Evolutionary conservation across 1,284 basidiomycete genomes (phyloP).

Genomic region (Salmacisia buchloeana): DNA sequence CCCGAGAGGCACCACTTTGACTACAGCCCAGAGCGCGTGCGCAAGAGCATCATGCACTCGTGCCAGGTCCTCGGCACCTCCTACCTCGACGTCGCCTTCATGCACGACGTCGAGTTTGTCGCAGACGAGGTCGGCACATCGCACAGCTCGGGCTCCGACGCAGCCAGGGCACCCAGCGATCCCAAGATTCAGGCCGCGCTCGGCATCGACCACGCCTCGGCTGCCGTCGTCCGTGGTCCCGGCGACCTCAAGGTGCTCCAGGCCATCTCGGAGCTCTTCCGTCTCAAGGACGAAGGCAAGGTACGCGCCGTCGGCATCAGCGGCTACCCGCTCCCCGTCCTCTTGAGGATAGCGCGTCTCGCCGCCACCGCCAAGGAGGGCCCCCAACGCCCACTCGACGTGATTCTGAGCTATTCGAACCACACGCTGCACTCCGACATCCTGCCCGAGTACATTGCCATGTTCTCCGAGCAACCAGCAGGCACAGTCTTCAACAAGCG

Average conservation of each 20-base stretch:
- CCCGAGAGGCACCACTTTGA: constrained; percentile 63
- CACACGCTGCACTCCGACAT: constrained; percentile 45
- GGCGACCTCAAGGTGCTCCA: constrained; percentile 52
- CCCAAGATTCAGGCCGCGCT: not conserved
- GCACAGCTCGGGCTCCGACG: constrained; percentile 55
- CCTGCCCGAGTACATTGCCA: constrained; percentile 26
- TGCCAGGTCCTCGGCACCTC: constrained; percentile 69
- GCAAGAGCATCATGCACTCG: constrained; percentile 58
- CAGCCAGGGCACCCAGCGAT: constrained; percentile 59
- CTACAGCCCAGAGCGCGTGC: constrained; percentile 68
- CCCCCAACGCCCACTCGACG: constrained; percentile 48
- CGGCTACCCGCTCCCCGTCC: constrained; percentile 81
- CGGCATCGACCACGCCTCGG: not conserved
- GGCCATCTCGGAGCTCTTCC: constrained; percentile 67
- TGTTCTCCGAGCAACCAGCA: constrained; percentile 18
- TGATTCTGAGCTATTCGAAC: constrained; percentile 44
- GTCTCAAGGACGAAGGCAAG: constrained; percentile 71
- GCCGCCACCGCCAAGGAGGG: constrained; percentile 51
- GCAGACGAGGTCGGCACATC: constrained; percentile 59
- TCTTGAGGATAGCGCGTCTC: constrained; percentile 75
- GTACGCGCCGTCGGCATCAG: constrained; percentile 77
- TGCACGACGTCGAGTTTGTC: constrained; percentile 90
- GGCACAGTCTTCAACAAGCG: constrained; percentile 12
- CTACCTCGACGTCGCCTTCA: constrained; percentile 53
- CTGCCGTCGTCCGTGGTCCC: constrained; percentile 53